Evolutionary conservation across 2,329 filamentous ascomycete species (phyloP).

Genomic region (Colletotrichum eremochloae): DNA sequence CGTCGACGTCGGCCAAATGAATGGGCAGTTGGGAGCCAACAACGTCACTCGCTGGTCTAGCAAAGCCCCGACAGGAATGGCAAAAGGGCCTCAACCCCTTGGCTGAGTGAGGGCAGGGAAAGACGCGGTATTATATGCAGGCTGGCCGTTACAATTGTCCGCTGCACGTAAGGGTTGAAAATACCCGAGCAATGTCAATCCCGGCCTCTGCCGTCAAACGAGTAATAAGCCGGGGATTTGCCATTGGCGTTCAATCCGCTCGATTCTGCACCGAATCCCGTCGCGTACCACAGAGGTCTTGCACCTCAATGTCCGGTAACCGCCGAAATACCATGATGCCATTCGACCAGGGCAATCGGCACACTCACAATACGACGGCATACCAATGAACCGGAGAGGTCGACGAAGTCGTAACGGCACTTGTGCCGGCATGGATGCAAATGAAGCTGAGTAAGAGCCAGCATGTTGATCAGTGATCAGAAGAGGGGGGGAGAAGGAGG

Average conservation of each 20-base stretch:
- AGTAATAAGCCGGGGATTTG: not conserved
- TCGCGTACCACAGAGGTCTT: not conserved
- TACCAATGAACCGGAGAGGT: not conserved
- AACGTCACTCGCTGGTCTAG: not conserved
- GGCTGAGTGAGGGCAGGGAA: not conserved
- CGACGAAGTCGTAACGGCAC: not conserved
- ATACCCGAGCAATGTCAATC: constrained; percentile 34
- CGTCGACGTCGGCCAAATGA: not conserved
- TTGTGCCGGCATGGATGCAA: not conserved
- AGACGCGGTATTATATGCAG: constrained; percentile 17
- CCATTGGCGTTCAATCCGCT: constrained; percentile 6
- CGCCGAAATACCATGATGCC: not conserved
- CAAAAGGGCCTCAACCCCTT: not conserved
- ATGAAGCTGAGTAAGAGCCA: not conserved
- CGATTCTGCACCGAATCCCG: constrained; percentile 12
- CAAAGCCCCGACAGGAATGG: not conserved
- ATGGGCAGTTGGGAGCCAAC: not conserved
- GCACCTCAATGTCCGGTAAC: not conserved
- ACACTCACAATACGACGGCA: not conserved
- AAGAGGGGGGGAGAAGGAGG: not conserved
- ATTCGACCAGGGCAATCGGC: not conserved
- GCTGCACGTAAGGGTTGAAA: constrained; percentile 23
- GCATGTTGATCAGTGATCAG: not conserved
- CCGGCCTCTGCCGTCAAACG: constrained; percentile 13
- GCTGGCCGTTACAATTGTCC: constrained; percentile 20